Percentiles rank a stretch among this genome's conserved stretches.
These are phyloP conservation scores for Cytospora piceicola DNA, from an alignment of 2,329 filamentous ascomycete genomes.

Conservation along the genomic window DNA sequence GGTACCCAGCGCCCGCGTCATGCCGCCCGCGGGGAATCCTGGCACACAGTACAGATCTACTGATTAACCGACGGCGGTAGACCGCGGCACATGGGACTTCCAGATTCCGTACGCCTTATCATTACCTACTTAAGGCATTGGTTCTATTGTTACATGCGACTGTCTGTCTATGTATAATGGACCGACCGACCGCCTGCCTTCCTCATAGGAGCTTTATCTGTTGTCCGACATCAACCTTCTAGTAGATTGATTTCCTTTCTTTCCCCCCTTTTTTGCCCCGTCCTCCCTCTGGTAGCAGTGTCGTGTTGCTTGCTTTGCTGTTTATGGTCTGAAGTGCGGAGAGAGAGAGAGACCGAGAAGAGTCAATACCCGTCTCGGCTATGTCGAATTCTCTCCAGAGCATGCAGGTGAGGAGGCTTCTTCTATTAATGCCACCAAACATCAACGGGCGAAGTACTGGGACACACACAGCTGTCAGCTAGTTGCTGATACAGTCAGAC, in stretches of 20 bases:
- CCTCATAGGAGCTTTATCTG: background rate
- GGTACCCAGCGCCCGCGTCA: conserved; percentile 19
- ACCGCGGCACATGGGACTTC: background rate
- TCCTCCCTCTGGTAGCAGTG: background rate
- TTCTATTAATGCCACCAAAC: background rate
- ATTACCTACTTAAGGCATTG: background rate
- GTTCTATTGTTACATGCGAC: background rate
- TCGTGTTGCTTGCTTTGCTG: too few species aligned
- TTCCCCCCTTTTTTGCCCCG: too few species aligned
- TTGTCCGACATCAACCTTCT: background rate
- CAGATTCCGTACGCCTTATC: too few species aligned
- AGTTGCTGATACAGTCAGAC: conserved; percentile 42
- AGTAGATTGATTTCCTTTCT: too few species aligned
- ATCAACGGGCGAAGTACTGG: background rate
- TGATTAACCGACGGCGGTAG: background rate
- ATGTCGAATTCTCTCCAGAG: conserved; percentile 26
- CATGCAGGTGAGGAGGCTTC: conserved; percentile 22
- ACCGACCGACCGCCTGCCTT: background rate
- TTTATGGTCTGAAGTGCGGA: background rate
- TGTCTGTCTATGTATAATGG: background rate
- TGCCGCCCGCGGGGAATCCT: conserved; percentile 9
- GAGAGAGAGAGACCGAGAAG: background rate
- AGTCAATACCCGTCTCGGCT: background rate
- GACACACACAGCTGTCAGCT: background rate
- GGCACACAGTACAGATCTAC: background rate